Percentiles rank a stretch among this genome's conserved stretches.
phyloP scores from a whole-genome alignment of 2,329 filamentous ascomycete genomes.

The Sporothrix curviconia region DNA sequence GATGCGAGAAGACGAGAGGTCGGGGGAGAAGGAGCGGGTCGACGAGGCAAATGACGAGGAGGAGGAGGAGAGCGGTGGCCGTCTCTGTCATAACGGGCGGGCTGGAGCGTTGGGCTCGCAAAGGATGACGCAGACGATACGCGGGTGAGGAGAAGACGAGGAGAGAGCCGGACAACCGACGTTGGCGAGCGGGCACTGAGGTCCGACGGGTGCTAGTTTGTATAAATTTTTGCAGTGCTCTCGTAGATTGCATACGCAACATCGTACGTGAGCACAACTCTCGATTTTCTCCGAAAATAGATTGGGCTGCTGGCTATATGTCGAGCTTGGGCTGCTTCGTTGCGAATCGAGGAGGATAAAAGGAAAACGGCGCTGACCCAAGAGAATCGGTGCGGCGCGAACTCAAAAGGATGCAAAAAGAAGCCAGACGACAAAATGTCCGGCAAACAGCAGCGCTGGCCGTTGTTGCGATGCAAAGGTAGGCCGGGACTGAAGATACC shows the following conservation, averaged over 20 bases:
- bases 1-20: slow-evolving; percentile 8
- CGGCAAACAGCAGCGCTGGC: neutral
- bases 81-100: slow-evolving; percentile 8
- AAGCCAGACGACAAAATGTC: too few relatives aligned
- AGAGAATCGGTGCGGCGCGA: too few relatives aligned
- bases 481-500: neutral
- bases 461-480: neutral
- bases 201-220: neutral
- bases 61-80: slow-evolving; percentile 8
- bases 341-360: neutral
- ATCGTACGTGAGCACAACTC: neutral
- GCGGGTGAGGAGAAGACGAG: neutral
- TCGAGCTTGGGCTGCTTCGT: neutral
- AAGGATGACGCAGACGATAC: neutral
- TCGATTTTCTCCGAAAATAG: slow-evolving; percentile 2
- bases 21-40: slow-evolving; percentile 12
- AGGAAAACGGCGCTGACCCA: neutral
- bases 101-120: neutral
- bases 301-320: neutral
- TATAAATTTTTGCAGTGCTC: neutral
- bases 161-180: neutral
- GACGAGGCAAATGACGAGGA: slow-evolving; percentile 13
- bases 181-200: neutral
- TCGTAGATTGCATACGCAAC: slow-evolving; percentile 4
- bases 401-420: neutral